Evolutionary conservation across 2,329 filamentous ascomycete species (phyloP).

Genomic region (Plenodomus lindquistii): DNA sequence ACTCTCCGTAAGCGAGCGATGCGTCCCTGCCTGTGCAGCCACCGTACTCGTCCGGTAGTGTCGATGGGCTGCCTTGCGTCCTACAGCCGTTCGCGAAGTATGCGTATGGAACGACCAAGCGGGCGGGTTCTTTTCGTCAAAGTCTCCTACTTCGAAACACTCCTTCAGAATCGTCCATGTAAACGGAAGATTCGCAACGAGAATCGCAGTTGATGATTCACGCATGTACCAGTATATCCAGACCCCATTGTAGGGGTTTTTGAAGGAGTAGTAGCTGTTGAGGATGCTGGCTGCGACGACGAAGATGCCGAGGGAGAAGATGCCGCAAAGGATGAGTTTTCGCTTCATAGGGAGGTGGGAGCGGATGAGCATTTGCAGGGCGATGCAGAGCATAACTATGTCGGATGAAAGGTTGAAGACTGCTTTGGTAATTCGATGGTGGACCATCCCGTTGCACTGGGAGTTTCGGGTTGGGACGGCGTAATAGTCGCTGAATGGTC

Average conservation of each 20-base stretch:
- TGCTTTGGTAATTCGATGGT: slow-evolving; percentile 47
- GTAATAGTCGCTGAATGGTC: slow-evolving; percentile 58
- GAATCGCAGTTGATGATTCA: slow-evolving; percentile 34
- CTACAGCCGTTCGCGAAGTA: slow-evolving; percentile 29
- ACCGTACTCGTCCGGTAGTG: slow-evolving; percentile 13
- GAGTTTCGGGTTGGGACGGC: slow-evolving; percentile 49
- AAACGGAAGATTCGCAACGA: slow-evolving; percentile 57
- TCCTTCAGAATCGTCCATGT: slow-evolving; percentile 57
- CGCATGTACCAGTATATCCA: slow-evolving; percentile 42
- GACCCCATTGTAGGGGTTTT: slow-evolving; percentile 22
- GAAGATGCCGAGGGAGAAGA: slow-evolving; percentile 61
- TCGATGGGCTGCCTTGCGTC: slow-evolving; percentile 21
- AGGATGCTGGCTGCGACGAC: slow-evolving; percentile 54
- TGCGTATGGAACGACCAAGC: slow-evolving; percentile 39
- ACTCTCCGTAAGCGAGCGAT: slow-evolving; percentile 7
- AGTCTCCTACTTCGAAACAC: slow-evolving; percentile 48
- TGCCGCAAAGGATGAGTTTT: slow-evolving; percentile 59
- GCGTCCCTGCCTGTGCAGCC: slow-evolving; percentile 8
- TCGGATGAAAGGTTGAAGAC: slow-evolving; percentile 53
- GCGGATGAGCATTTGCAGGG: slow-evolving; percentile 51
- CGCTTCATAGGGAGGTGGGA: slow-evolving; percentile 49
- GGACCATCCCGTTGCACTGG: slow-evolving; percentile 39
- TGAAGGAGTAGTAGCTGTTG: slow-evolving; percentile 51
- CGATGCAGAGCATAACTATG: slow-evolving; percentile 50
- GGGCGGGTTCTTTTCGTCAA: slow-evolving; percentile 33